These are phyloP conservation scores for Lachnellula occidentalis DNA, from an alignment of 2,329 filamentous ascomycete genomes.

Conservation along the genomic window DNA sequence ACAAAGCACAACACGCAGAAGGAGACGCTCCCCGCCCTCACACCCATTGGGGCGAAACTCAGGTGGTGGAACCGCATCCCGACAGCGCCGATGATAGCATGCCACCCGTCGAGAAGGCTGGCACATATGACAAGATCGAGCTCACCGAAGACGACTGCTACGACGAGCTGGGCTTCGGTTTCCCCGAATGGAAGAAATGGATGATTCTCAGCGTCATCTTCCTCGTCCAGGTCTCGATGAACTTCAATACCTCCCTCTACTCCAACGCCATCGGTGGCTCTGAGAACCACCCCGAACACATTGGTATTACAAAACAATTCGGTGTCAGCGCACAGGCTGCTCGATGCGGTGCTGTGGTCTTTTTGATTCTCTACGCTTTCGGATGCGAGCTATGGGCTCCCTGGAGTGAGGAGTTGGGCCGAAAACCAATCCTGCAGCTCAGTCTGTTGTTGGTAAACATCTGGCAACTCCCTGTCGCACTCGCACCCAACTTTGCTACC, in stretches of 20 bases:
- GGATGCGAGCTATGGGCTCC: conserved; percentile 86
- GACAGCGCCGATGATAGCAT: neutral
- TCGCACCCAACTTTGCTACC: conserved; percentile 67
- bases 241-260: conserved; percentile 72
- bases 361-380: conserved; percentile 75
- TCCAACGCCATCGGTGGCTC: conserved; percentile 56
- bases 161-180: conserved; percentile 59
- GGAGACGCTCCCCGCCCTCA: neutral
- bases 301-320: conserved; percentile 61
- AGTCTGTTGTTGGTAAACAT: conserved; percentile 73
- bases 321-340: conserved; percentile 62
- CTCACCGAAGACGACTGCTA: conserved; percentile 57
- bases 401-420: conserved; percentile 78
- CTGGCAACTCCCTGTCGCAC: conserved; percentile 66
- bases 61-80: conserved; percentile 1
- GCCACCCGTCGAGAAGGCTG: conserved; percentile 11
- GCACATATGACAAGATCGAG: conserved; percentile 29
- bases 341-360: conserved; percentile 70
- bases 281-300: neutral
- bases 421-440: conserved; percentile 68
- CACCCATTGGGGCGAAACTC: conserved; percentile 14
- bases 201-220: conserved; percentile 68
- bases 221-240: conserved; percentile 70
- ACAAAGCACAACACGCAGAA: neutral
- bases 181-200: conserved; percentile 59